Conservation (phyloP, 805 yeast genomes). For the Ogataea populi-albae region DNA sequence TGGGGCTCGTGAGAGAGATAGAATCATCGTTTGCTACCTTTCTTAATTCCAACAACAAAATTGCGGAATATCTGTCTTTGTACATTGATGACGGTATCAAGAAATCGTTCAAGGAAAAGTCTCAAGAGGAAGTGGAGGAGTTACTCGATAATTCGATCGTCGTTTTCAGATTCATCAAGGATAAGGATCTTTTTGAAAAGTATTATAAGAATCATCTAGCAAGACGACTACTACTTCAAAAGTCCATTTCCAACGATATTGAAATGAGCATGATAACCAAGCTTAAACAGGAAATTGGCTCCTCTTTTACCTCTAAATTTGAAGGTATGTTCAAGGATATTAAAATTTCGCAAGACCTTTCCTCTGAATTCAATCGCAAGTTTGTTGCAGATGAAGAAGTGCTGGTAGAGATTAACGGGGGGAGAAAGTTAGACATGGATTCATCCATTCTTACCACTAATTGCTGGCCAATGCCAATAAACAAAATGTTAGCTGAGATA, state of each 20-base stretch:
- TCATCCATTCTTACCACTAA: constrained; percentile 58
- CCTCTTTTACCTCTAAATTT: constrained; percentile 71
- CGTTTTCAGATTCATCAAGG: constrained; percentile 66
- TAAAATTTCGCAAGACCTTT: constrained; percentile 50
- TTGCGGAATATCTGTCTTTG: constrained; percentile 54
- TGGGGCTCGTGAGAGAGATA: constrained; percentile 49
- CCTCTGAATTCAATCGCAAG: constrained; percentile 36
- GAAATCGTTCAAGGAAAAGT: constrained; percentile 45
- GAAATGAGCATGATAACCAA: constrained; percentile 68
- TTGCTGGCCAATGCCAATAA: constrained; percentile 63
- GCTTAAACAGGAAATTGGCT: constrained; percentile 73
- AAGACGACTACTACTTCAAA: constrained; percentile 60
- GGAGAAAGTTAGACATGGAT: constrained; percentile 40
- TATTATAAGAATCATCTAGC: constrained; percentile 85
- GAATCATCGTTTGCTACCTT: constrained; percentile 61
- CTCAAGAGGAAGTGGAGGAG: constrained; percentile 43
- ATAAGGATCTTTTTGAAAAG: constrained; percentile 83
- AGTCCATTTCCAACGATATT: constrained; percentile 48
- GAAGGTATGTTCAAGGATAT: constrained; percentile 89
- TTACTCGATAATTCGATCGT: constrained; percentile 54
- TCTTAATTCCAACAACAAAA: constrained; percentile 47
- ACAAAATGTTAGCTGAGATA: constrained; percentile 33
- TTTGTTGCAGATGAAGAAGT: constrained; percentile 15
- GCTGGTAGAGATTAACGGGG: constrained; percentile 21
- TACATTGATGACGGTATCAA: constrained; percentile 58